Base-by-base conservation (phyloP, 805 yeast genomes). In the Clavispora asparagi region DNA sequence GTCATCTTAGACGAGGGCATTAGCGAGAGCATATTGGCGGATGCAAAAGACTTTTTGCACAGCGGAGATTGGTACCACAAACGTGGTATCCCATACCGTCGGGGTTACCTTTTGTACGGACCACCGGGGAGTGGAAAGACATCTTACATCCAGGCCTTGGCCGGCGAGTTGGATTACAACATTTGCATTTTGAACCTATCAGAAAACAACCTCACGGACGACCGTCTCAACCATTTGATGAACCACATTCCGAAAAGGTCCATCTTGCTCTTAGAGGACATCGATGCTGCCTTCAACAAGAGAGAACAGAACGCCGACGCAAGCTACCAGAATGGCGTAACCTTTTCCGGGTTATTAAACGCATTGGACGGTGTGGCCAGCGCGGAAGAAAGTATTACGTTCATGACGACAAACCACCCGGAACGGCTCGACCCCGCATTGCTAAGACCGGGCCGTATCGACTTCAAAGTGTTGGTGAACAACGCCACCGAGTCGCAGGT, bases 61-160 rank as follows among this genome's bases (percentile, higher is more conserved):
- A 81, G 88, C 51, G 92, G 96, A 0, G 76, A 81, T 49, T 94
- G 99, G 99, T 94, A 94, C 63, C 85, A 87, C 51, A 87, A 88
- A 49, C 74, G 99, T 49, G 99, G 99, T n/a, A 94, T 94, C 43
- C 99, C 99, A 0, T 94, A 94, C 62, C 77, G 99, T 63, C 76
- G 99, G 57, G 99, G 99, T 0, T 94, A 94, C 59, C 71, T 94
- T 42, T 70, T 94, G 27, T 92, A 87, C 65, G 99, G 99, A 0
- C 99, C 99, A 0, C 99, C 99, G 1, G 99, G 99, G 1, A 82
- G 92, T 54, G 99, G 99, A 47, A 94, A 94, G 62, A 90, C 98
- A 2, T 86, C 96, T 59, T 89, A 89, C 54, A 92, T 94, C 45
- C 98, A 92, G 64, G 97, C 99, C 0, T 70, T 94, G 43, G 99